Percentiles rank a stretch among this genome's conserved stretches.
These are phyloP conservation scores for Iris macrosiphon DNA, from an alignment of 106 monocot genomes.

Conservation along the genomic window DNA sequence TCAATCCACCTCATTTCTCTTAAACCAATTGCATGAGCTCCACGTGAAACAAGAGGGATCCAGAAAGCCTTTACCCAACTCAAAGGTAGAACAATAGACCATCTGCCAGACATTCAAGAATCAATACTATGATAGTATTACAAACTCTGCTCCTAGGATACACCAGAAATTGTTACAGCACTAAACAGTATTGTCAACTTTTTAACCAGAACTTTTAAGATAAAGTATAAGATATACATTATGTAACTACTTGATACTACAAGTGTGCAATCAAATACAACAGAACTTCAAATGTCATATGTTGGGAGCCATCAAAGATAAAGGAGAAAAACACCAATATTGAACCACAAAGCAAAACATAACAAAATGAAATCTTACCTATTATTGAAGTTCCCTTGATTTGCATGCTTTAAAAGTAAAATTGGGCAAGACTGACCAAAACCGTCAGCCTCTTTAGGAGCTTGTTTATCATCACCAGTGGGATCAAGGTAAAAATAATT, in stretches of 20 bases:
- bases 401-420: conserved; percentile 57
- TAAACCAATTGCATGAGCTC: conserved; percentile 70
- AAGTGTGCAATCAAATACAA: no score
- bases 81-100: conserved; percentile 91
- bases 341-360: neutral
- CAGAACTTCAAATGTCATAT: no score
- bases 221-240: no score
- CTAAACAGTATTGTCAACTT: no score
- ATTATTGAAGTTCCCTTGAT: conserved; percentile 3
- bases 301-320: no score
- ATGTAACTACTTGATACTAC: no score
- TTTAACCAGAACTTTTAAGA: no score
- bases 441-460: conserved; percentile 23
- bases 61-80: conserved; percentile 85
- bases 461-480: neutral
- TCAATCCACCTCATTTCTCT: conserved; percentile 90
- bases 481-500: conserved; percentile 49
- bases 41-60: conserved; percentile 53
- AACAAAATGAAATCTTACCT: conserved; percentile 25
- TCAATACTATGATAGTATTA: no score
- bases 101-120: conserved; percentile 31
- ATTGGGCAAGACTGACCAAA: conserved; percentile 34
- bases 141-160: no score
- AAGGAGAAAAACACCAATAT: no score
- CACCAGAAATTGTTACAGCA: no score